These are phyloP conservation scores for Xanthoparmelia taractica DNA, from an alignment of 495 filamentous ascomycete species.

Conservation along the genomic window DNA sequence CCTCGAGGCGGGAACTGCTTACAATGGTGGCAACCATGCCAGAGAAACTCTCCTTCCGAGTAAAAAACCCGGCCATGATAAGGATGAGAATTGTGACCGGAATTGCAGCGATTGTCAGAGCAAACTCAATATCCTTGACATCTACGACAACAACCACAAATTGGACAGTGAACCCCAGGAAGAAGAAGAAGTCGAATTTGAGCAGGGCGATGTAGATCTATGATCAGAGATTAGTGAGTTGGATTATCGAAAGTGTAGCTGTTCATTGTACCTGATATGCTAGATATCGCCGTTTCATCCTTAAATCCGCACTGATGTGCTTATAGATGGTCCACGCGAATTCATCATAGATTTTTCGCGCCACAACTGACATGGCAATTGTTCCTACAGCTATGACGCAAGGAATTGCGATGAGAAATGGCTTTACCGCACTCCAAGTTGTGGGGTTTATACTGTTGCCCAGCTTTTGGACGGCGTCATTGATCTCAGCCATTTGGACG, in stretches of 20 bases:
- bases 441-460: conserved; percentile 30
- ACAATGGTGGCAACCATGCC: conserved; percentile 73
- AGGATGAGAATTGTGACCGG: conserved; percentile 86
- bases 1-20: conserved; percentile 28
- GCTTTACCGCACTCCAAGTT: conserved; percentile 61
- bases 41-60: conserved; percentile 67
- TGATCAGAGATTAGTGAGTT: conserved; percentile 30
- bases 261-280: conserved; percentile 70
- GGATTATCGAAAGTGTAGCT: background rate
- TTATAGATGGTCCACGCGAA: conserved; percentile 99
- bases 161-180: conserved; percentile 95
- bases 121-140: conserved; percentile 64
- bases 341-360: conserved; percentile 95
- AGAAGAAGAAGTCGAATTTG: conserved; percentile 99
- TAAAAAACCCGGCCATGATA: conserved; percentile 72
- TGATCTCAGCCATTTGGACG: conserved; percentile 84
- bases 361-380: conserved; percentile 61
- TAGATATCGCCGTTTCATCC: conserved; percentile 92
- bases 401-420: conserved; percentile 78
- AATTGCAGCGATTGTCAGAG: conserved; percentile 78
- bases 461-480: conserved; percentile 55
- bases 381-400: conserved; percentile 72
- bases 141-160: conserved; percentile 85
- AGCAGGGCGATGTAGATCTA: conserved; percentile 96
- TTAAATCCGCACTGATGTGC: conserved; percentile 93